Base-by-base conservation (phyloP, 163 green algal genomes). In the Smithsoniella earleae region DNA sequence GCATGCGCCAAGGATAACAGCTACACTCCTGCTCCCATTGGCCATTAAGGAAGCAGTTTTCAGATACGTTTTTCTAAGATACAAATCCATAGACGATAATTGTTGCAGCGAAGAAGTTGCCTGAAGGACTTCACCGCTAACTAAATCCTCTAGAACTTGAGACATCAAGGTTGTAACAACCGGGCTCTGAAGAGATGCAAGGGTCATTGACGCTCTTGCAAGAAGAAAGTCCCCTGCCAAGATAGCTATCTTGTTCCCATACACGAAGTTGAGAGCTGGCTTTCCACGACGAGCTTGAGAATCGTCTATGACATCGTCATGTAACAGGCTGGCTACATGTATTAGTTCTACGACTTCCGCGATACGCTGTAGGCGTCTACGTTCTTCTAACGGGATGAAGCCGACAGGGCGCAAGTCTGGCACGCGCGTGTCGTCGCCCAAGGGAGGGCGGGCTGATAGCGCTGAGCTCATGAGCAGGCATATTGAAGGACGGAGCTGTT, bases 281-380 rank as follows among this genome's bases (percentile, higher is more conserved):
- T 96, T 75, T 5, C 94, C 94, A 2, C 94, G 79, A 3, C 94
- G 83, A 10, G 86, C 96, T 34, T 82, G 77, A 0, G 93, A 87
- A 36, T 89, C 82, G 75, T 99, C 94, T 27, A 99, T 89, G 0
- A 99, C 94, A 75, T 99, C 94, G 64, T 99, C 94, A 78, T 99
- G 94, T 77, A 99, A 81, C 73, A 99, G 82, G 74, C 81, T 92
- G 27, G 94, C 93, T 18, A 97, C 91, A 79, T 98, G 92, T 46
- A 98, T 98, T 27, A 96, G 82, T 82, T 98, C 92, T 0, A 89
- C 86, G 49, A 98, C 95, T 76, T 98, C 88, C 18, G 91, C 89
- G 3, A 98, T 84, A 18, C 92, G 83, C 82, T 96, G 92, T 85
- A 96, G 91, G 64, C 89, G 78, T 27, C 91, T 79, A 36, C 93